phyloP scores from a whole-genome alignment of 1,284 basidiomycete species.

The Ceratobasidium sp. region DNA sequence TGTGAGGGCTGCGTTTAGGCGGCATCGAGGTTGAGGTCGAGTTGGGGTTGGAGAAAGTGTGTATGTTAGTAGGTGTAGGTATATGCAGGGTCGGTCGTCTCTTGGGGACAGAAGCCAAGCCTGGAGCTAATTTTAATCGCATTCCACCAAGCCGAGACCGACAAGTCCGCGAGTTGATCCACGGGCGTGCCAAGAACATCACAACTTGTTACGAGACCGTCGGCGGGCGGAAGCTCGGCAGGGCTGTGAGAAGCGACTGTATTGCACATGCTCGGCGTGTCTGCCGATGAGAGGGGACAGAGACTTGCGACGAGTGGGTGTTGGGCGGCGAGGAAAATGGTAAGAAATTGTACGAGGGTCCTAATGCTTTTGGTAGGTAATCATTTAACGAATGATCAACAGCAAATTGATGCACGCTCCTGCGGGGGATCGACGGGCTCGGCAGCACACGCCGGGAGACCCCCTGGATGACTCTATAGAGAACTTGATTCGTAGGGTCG shows the following conservation, averaged over 20 bases:
- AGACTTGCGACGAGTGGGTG: neutral
- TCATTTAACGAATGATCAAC: neutral
- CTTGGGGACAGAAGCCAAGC: neutral
- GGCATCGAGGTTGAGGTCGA: conserved; percentile 61
- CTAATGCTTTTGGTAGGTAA: neutral
- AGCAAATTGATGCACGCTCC: neutral
- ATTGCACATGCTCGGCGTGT: neutral
- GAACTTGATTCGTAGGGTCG: neutral
- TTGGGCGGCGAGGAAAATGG: neutral
- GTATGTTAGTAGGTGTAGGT: too few relatives aligned
- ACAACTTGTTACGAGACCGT: neutral
- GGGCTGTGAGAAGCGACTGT: neutral
- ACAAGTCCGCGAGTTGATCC: neutral
- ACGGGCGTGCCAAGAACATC: conserved; percentile 1
- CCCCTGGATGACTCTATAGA: neutral
- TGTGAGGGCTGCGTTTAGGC: conserved; percentile 73
- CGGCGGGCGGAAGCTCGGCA: neutral
- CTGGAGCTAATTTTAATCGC: neutral
- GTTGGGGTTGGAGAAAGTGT: too few relatives aligned
- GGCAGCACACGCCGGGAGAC: neutral
- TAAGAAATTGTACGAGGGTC: neutral
- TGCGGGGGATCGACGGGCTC: neutral
- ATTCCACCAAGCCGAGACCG: neutral
- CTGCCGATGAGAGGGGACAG: too few relatives aligned
- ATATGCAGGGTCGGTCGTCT: too few relatives aligned